These are phyloP conservation scores for Coleophoma cylindrospora DNA, from an alignment of 2,329 filamentous ascomycete species.

Conservation along the genomic window DNA sequence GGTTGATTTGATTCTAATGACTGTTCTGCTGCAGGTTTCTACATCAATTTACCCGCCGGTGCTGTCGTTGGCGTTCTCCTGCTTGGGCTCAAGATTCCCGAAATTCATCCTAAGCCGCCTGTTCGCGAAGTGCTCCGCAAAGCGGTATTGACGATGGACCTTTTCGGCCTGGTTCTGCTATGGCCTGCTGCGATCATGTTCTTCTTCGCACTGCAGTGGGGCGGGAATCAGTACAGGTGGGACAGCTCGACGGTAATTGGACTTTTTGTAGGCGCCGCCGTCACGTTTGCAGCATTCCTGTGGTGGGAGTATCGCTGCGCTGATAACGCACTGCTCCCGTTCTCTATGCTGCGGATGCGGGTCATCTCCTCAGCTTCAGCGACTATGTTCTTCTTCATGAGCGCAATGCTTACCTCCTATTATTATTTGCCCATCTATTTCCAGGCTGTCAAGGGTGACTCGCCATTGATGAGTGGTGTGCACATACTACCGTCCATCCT, in stretches of 20 bases:
- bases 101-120: conserved; percentile 2
- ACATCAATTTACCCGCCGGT: conserved; percentile 37
- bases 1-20: background rate
- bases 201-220: conserved; percentile 30
- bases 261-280: conserved; percentile 18
- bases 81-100: conserved; percentile 30
- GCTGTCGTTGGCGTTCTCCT: conserved; percentile 26
- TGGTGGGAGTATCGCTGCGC: conserved; percentile 20
- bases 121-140: conserved; percentile 5
- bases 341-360: conserved; percentile 15
- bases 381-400: conserved; percentile 10
- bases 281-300: conserved; percentile 16
- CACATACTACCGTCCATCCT: conserved; percentile 34
- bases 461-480: conserved; percentile 31
- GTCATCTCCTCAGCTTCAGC: conserved; percentile 14
- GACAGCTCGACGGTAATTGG: conserved; percentile 21
- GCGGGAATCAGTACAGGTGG: conserved; percentile 28
- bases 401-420: conserved; percentile 20
- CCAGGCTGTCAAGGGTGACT: conserved; percentile 35
- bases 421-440: conserved; percentile 46
- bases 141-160: conserved; percentile 23
- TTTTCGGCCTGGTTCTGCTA: conserved; percentile 27
- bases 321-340: conserved; percentile 23
- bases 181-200: conserved; percentile 27
- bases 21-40: conserved; percentile 24